Conservation (phyloP, 2,329 filamentous ascomycete species). For the Paraphoma chrysanthemicola region DNA sequence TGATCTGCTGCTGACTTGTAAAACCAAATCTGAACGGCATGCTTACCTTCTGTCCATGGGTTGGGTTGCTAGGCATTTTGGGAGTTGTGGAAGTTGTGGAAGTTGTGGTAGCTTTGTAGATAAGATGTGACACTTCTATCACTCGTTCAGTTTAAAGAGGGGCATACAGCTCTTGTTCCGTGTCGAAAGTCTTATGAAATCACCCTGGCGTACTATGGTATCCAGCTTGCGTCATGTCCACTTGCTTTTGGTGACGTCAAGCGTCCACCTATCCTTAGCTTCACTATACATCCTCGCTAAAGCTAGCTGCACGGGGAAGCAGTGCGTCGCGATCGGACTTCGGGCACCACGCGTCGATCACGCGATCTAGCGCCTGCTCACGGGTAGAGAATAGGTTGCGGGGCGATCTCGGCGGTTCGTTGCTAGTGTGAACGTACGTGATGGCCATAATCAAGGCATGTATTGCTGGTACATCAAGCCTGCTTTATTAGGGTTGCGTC, state of each 20-base stretch:
- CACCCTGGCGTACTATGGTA: background rate
- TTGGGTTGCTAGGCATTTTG: slow-evolving; percentile 13
- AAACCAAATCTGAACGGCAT: background rate
- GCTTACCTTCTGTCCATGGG: slow-evolving; percentile 29
- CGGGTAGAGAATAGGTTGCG: background rate
- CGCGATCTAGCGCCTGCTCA: background rate
- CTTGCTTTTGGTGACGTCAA: slow-evolving; percentile 2
- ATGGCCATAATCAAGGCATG: too few relatives aligned
- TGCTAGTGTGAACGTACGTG: too few relatives aligned
- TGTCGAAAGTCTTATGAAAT: background rate
- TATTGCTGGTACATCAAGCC: too few relatives aligned
- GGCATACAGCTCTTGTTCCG: background rate
- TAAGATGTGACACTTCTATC: too few relatives aligned
- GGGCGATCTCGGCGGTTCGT: background rate
- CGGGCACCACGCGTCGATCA: too few relatives aligned
- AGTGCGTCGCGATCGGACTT: background rate
- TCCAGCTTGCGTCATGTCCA: slow-evolving; percentile 3
- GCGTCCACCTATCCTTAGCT: background rate
- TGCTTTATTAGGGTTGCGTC: too few relatives aligned
- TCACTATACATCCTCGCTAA: background rate
- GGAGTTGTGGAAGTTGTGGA: background rate
- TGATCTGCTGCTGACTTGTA: background rate
- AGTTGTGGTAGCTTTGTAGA: background rate
- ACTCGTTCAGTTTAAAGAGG: background rate
- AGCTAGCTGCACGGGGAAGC: background rate